Conservation (phyloP, 1,284 basidiomycete genomes). For the Marasmius tenuissimus region DNA sequence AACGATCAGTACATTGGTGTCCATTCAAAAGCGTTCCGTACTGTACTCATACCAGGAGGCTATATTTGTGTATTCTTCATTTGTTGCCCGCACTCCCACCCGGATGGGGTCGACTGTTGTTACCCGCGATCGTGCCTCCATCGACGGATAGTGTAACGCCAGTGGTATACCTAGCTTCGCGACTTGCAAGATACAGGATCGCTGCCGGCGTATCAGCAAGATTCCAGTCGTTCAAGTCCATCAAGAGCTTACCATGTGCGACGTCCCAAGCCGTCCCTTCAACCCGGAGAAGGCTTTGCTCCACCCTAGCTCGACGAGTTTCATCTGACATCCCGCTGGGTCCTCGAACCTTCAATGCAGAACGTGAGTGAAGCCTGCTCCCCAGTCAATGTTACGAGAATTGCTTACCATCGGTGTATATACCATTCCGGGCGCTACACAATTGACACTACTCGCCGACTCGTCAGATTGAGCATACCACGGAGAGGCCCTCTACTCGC, state of each 20-base stretch:
- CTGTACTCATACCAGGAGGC: too few relatives aligned
- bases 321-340: constrained; percentile 1
- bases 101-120: not conserved
- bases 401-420: constrained; percentile 7
- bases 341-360: not conserved
- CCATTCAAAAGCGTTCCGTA: too few relatives aligned
- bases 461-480: not conserved
- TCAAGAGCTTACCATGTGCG: constrained; percentile 1
- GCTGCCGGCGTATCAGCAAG: not conserved
- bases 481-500: not conserved
- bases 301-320: constrained; percentile 4
- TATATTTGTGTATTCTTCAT: too few relatives aligned
- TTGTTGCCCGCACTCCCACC: too few relatives aligned
- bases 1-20: too few relatives aligned
- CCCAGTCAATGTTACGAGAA: not conserved
- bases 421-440: constrained; percentile 9
- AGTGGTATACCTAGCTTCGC: constrained; percentile 3
- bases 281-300: constrained; percentile 4
- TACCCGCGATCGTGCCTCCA: constrained; percentile 3
- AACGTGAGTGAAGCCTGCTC: not conserved
- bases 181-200: constrained; percentile 2
- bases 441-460: not conserved
- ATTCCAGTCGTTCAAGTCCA: not conserved
- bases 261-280: constrained; percentile 10
- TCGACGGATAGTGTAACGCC: constrained; percentile 4